phyloP scores from a whole-genome alignment of 129 eudicot genomes.

The Chrysanthemum lavandulifolium region DNA sequence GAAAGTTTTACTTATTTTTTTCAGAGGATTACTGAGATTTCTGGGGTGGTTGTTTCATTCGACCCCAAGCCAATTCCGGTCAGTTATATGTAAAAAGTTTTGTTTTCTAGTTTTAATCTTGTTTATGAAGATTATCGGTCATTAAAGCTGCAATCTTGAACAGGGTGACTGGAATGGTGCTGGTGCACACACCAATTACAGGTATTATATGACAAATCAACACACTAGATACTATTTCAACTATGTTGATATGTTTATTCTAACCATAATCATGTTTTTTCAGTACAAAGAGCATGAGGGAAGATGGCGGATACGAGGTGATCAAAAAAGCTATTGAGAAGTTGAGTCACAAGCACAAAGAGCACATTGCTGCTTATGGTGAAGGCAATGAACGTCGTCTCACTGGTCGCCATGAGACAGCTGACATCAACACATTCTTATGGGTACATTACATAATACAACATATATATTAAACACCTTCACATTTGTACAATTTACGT shows the following conservation, averaged over 20 bases:
- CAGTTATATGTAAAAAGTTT: constrained; percentile 16
- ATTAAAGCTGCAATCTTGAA: neutral
- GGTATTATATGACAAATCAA: constrained; percentile 32
- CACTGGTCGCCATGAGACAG: constrained; percentile 44
- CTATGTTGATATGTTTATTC: neutral
- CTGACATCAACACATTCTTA: constrained; percentile 38
- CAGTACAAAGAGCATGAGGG: constrained; percentile 41
- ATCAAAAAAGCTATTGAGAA: constrained; percentile 41
- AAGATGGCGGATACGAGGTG: constrained; percentile 41
- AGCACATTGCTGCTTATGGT: constrained; percentile 40
- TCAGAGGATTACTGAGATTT: constrained; percentile 91
- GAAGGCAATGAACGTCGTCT: constrained; percentile 44
- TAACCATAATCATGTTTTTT: constrained; percentile 1
- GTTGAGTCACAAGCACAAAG: constrained; percentile 36
- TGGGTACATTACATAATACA: constrained; percentile 22
- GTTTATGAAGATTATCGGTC: neutral
- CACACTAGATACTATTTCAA: neutral
- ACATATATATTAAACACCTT: too few species aligned
- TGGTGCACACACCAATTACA: constrained; percentile 90
- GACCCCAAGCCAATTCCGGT: constrained; percentile 98
- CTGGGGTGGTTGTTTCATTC: constrained; percentile 82
- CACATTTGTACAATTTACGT: neutral
- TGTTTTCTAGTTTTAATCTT: neutral
- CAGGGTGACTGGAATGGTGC: constrained; percentile 99
- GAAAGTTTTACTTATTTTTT: neutral